Evolutionary conservation across 176 grass and related monocot genomes (phyloP).

Genomic region (Phoenix dactylifera): DNA sequence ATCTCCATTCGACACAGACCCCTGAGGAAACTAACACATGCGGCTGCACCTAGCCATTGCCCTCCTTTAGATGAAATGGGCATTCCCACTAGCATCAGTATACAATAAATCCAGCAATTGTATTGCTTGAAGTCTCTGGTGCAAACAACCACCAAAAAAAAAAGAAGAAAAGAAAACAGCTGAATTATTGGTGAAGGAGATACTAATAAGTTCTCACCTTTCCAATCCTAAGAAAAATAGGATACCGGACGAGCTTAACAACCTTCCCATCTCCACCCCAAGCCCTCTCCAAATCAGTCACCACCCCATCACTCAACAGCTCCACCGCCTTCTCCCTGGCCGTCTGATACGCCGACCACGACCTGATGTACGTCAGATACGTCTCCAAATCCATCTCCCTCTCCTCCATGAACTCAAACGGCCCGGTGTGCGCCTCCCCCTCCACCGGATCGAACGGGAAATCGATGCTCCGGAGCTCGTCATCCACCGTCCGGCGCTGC

Average conservation of each 20-base stretch:
- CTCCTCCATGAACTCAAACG: constrained; percentile 59
- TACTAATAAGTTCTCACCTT: constrained; percentile 17
- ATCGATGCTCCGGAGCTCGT: constrained; percentile 42
- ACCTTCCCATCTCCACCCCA: constrained; percentile 41
- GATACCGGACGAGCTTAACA: constrained; percentile 51
- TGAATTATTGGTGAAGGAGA: no score
- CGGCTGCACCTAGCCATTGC: no score
- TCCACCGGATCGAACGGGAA: constrained; percentile 70
- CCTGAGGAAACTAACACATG: no score
- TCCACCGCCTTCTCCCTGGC: constrained; percentile 60
- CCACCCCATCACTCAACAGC: constrained; percentile 39
- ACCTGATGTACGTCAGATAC: constrained; percentile 66
- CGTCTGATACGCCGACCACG: constrained; percentile 89
- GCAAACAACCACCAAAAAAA: no score
- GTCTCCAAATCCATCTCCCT: constrained; percentile 38
- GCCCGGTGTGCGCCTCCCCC: constrained; percentile 39
- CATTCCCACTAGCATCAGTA: no score
- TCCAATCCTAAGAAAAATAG: constrained; percentile 77
- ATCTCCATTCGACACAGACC: no score
- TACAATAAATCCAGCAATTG: no score
- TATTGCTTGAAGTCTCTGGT: no score
- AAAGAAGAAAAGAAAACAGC: no score
- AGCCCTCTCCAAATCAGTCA: constrained; percentile 28
- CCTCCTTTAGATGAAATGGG: no score
- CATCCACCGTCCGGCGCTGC: constrained; percentile 48